phyloP scores from a whole-genome alignment of 192 early-diverging fungal genomes.

The Backusella psychrophila region DNA sequence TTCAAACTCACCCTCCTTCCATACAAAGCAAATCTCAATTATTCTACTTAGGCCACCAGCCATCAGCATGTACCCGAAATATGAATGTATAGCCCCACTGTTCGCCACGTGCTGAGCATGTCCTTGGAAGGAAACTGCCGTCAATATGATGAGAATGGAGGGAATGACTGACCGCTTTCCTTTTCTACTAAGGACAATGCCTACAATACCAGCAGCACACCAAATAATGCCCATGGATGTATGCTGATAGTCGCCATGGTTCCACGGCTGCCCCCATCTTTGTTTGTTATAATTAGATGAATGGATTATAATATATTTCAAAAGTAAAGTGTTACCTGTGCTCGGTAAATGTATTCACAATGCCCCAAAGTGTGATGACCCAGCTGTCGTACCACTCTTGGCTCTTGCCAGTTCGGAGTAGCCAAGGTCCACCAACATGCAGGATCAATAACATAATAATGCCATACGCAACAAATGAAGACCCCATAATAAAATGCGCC shows the following conservation, averaged over 20 bases:
- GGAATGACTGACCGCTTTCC: conserved; percentile 58
- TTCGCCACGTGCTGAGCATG: conserved; percentile 60
- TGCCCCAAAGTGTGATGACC: conserved; percentile 63
- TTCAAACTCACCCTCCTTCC: conserved; percentile 28
- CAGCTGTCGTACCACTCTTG: conserved; percentile 71
- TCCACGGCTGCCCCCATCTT: conserved; percentile 50
- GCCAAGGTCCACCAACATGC: conserved; percentile 58
- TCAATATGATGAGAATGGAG: conserved; percentile 58
- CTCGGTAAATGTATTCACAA: conserved; percentile 71
- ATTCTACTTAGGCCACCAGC: conserved; percentile 55
- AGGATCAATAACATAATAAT: conserved; percentile 55
- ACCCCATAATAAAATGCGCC: conserved; percentile 74
- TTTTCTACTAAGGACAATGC: conserved; percentile 48
- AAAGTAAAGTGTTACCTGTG: conserved; percentile 44
- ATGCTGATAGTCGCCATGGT: conserved; percentile 66
- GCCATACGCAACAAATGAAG: conserved; percentile 67
- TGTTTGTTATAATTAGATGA: not conserved
- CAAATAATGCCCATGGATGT: conserved; percentile 69
- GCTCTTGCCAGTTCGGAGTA: conserved; percentile 50
- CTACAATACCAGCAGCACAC: conserved; percentile 61
- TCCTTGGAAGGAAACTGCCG: conserved; percentile 58
- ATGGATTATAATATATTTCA: not conserved
- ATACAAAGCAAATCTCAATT: conserved; percentile 53
- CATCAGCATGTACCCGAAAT: conserved; percentile 61
- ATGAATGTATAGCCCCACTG: conserved; percentile 59